Percentiles rank a stretch among this genome's conserved stretches.
These are phyloP conservation scores for Chaetomium olivaceum DNA, from an alignment of 2,329 filamentous ascomycete species.

Conservation along the genomic window DNA sequence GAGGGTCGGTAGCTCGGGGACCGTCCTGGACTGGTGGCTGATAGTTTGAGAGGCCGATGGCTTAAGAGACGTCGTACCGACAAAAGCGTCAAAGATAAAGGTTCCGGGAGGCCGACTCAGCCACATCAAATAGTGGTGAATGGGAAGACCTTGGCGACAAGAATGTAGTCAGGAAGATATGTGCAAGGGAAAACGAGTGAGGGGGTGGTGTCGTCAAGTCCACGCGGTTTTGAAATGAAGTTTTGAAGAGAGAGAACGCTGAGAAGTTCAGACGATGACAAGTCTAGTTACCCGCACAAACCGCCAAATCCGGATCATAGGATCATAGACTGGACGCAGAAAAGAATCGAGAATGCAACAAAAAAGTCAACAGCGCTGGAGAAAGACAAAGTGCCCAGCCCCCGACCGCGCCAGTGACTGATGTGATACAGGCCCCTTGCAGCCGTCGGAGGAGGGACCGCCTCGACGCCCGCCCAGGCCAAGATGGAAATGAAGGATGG, in stretches of 20 bases:
- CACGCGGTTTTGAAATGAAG: not conserved
- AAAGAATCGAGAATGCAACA: not conserved
- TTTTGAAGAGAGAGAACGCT: not conserved
- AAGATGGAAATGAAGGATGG: constrained; percentile 17
- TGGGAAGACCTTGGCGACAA: not conserved
- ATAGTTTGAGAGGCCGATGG: not conserved
- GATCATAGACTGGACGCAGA: not conserved
- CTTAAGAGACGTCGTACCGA: not conserved
- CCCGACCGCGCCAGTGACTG: not conserved
- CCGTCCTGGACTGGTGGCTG: not conserved
- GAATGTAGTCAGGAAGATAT: not conserved
- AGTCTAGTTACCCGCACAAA: not conserved
- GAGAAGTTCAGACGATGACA: not conserved
- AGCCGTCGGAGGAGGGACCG: not conserved
- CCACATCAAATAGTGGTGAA: not conserved
- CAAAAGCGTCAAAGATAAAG: not conserved
- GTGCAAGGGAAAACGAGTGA: constrained; percentile 7
- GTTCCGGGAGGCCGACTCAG: not conserved
- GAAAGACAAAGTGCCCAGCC: not conserved
- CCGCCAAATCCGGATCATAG: not conserved
- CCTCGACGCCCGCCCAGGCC: not conserved
- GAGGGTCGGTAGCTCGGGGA: constrained; percentile 7
- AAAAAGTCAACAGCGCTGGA: not conserved
- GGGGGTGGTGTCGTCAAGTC: constrained; percentile 29
- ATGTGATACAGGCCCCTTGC: constrained; percentile 14